Conservation (phyloP, 176 grass and related monocot genomes). For the Oryza rufipogon region DNA sequence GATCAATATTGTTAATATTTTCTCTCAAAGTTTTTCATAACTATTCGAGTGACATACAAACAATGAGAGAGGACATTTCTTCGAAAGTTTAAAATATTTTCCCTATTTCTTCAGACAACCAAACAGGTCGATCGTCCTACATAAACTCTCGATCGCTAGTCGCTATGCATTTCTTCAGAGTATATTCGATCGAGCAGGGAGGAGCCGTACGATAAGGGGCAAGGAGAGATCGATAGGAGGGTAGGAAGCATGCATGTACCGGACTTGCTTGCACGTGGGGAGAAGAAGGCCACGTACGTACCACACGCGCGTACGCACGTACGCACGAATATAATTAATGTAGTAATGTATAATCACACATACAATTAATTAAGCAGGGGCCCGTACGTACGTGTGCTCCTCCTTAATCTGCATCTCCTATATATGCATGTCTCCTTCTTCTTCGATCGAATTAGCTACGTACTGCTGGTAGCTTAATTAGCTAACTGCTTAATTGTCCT, state of each 20-base stretch:
- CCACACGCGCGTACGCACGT: not conserved
- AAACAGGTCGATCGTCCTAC: too few species aligned
- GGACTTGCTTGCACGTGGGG: conserved; percentile 44
- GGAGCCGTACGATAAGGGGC: not conserved
- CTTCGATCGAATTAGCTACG: not conserved
- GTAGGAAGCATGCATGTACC: not conserved
- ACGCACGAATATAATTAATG: too few species aligned
- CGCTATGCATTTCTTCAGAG: too few species aligned
- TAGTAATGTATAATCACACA: conserved; percentile 19
- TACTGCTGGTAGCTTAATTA: not conserved
- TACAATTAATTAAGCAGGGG: not conserved
- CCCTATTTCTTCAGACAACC: too few species aligned
- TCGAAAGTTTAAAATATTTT: too few species aligned
- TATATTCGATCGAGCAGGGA: too few species aligned
- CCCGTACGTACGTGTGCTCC: not conserved
- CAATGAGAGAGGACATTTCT: too few species aligned
- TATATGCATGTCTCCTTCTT: not conserved
- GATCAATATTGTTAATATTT: too few species aligned
- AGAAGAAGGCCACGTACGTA: not conserved
- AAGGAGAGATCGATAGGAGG: not conserved
- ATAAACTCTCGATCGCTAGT: too few species aligned
- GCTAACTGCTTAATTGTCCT: conserved; percentile 1
- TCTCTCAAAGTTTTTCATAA: too few species aligned
- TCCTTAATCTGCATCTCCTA: not conserved
- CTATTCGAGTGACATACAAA: too few species aligned